Percentiles rank a stretch among this genome's conserved stretches.
Conservation (phyloP, 768 basidiomycete genomes). For the Tylopilus subfusipes region DNA sequence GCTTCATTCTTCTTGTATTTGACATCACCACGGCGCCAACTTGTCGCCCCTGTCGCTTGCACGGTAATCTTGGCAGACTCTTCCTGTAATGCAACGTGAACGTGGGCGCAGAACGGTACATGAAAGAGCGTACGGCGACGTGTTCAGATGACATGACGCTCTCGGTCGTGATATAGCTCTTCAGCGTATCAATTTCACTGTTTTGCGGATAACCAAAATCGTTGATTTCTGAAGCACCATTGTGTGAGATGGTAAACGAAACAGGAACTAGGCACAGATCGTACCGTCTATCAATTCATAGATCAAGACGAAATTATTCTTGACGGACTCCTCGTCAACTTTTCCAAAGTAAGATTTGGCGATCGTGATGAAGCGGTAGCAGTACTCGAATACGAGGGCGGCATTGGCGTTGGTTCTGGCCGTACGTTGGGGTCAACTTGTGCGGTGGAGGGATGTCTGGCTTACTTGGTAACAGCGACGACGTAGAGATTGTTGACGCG, state of each 20-base stretch:
- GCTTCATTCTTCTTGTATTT: conserved; percentile 99
- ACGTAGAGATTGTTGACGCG: conserved; percentile 93
- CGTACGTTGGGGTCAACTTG: background rate
- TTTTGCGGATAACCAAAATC: conserved; percentile 99
- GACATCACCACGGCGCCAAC: conserved; percentile 93
- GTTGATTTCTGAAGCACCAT: conserved; percentile 70
- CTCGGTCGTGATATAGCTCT: conserved; percentile 97
- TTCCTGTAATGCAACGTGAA: conserved; percentile 51
- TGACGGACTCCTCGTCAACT: conserved; percentile 95
- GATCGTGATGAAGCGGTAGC: conserved; percentile 94
- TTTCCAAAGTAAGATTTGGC: conserved; percentile 97
- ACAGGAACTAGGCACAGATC: conserved; percentile 11
- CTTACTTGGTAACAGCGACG: conserved; percentile 92
- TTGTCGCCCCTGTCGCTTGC: conserved; percentile 95
- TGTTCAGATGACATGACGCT: conserved; percentile 85
- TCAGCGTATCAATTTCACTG: conserved; percentile 95
- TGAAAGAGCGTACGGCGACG: conserved; percentile 58
- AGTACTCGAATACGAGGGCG: conserved; percentile 96
- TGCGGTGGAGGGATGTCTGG: conserved; percentile 1
- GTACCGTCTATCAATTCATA: conserved; percentile 96
- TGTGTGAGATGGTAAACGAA: conserved; percentile 5
- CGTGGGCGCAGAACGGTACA: background rate
- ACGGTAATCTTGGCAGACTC: conserved; percentile 96
- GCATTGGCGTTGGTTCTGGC: conserved; percentile 92
- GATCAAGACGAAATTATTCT: conserved; percentile 98